phyloP scores from a whole-genome alignment of 2,329 filamentous ascomycete species.

The Calonectria pauciramosa region DNA sequence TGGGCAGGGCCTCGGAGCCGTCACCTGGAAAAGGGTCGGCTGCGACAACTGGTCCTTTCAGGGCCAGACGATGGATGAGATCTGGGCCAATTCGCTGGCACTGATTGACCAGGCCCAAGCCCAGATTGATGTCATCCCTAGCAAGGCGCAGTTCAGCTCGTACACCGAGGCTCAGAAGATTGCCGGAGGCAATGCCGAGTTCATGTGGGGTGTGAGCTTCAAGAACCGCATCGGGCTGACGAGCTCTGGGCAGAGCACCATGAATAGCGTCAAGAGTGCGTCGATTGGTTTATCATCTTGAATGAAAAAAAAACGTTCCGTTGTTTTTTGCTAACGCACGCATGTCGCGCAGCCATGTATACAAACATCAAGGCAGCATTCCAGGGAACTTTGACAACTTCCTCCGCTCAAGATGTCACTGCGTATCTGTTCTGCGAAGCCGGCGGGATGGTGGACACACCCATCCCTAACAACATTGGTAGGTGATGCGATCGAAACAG shows the following conservation, averaged over 20 bases:
- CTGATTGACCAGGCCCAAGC: background rate
- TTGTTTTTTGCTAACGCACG: background rate
- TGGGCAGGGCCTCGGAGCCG: background rate
- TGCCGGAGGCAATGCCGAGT: background rate
- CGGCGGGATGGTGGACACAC: background rate
- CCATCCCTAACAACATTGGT: background rate
- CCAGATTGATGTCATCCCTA: background rate
- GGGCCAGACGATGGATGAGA: background rate
- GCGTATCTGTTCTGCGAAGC: background rate
- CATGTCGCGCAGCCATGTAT: background rate
- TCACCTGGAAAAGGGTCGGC: background rate
- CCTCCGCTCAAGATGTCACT: background rate
- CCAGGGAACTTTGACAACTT: background rate
- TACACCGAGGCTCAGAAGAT: background rate
- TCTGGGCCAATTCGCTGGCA: background rate
- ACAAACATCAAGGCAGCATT: background rate
- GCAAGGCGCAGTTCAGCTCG: background rate
- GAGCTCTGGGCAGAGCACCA: background rate
- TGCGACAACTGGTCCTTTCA: background rate
- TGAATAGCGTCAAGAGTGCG: background rate
- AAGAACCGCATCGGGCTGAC: background rate
- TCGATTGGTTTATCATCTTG: background rate
- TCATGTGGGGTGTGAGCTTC: background rate
- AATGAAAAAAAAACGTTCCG: background rate
- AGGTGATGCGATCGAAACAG: background rate